phyloP scores from a whole-genome alignment of 306 rosid species.

The Prunus padus region DNA sequence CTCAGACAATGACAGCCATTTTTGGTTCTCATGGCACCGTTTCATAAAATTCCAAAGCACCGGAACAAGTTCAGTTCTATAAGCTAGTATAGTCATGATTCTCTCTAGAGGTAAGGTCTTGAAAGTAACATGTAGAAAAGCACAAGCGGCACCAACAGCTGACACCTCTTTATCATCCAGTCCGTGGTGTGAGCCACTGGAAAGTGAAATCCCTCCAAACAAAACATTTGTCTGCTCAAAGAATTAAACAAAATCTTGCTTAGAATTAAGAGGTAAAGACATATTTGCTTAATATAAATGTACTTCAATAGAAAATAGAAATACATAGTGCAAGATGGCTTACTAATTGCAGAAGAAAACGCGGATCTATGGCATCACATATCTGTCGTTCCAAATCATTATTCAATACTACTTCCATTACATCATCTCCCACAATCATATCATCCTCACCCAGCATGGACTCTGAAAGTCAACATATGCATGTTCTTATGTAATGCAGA shows the following conservation, averaged over 20 bases:
- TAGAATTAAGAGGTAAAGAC: constrained; percentile 6
- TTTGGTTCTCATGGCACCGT: constrained; percentile 81
- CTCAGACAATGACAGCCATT: constrained; percentile 79
- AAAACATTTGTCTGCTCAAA: constrained; percentile 66
- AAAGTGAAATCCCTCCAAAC: constrained; percentile 68
- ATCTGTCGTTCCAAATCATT: constrained; percentile 74
- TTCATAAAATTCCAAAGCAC: constrained; percentile 95
- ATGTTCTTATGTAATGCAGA: neutral
- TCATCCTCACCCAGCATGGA: constrained; percentile 68
- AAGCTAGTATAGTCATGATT: constrained; percentile 91
- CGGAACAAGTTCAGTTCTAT: constrained; percentile 90
- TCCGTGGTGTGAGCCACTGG: constrained; percentile 41
- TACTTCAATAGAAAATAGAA: neutral
- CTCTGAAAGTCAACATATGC: constrained; percentile 42
- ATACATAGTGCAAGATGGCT: constrained; percentile 23
- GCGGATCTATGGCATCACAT: constrained; percentile 67
- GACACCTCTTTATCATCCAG: constrained; percentile 75
- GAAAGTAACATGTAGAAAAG: constrained; percentile 80
- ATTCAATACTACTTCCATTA: constrained; percentile 52
- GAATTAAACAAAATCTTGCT: constrained; percentile 18
- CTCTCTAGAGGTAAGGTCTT: constrained; percentile 76
- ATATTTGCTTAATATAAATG: constrained; percentile 13
- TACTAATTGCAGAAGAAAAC: constrained; percentile 90
- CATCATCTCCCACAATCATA: constrained; percentile 52
- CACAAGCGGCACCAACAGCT: constrained; percentile 90